A percentile compares a stretch with the other conserved stretches of the same genome.
phyloP scores from a whole-genome alignment of 306 rosid species.

The Prinsepia uniflora region DNA sequence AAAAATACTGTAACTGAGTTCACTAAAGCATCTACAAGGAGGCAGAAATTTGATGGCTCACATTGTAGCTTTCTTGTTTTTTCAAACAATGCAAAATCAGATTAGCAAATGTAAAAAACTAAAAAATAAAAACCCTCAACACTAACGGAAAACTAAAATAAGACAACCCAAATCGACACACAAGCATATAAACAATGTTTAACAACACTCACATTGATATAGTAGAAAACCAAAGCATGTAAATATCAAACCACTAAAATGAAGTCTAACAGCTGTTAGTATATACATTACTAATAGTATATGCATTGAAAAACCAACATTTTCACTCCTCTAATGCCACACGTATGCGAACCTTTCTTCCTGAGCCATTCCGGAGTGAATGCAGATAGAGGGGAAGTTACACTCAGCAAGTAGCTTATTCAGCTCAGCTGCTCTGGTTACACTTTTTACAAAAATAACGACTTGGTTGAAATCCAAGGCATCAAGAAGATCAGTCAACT shows the following conservation, averaged over 20 bases:
- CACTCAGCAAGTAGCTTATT: slow-evolving; percentile 70
- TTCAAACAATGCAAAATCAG: background rate
- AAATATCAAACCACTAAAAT: background rate
- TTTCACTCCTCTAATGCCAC: background rate
- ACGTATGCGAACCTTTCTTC: slow-evolving; percentile 55
- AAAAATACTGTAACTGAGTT: too few relatives aligned
- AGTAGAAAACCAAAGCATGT: background rate
- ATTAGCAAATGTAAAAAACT: background rate
- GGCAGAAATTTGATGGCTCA: background rate
- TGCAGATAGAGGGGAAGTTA: slow-evolving; percentile 72
- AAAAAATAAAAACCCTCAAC: background rate
- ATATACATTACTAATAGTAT: background rate
- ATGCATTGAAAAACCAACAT: background rate
- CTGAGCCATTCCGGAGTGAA: slow-evolving; percentile 80
- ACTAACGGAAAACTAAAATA: background rate
- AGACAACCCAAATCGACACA: background rate
- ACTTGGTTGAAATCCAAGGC: slow-evolving; percentile 79
- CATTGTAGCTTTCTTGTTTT: background rate
- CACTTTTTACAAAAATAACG: slow-evolving; percentile 74
- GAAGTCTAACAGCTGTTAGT: background rate
- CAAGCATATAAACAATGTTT: background rate
- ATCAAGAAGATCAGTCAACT: slow-evolving; percentile 75
- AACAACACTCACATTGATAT: background rate
- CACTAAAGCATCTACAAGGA: background rate
- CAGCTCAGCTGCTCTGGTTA: slow-evolving; percentile 64